phyloP scores from a whole-genome alignment of 179 eudicot species.

The Camellia oleifera region DNA sequence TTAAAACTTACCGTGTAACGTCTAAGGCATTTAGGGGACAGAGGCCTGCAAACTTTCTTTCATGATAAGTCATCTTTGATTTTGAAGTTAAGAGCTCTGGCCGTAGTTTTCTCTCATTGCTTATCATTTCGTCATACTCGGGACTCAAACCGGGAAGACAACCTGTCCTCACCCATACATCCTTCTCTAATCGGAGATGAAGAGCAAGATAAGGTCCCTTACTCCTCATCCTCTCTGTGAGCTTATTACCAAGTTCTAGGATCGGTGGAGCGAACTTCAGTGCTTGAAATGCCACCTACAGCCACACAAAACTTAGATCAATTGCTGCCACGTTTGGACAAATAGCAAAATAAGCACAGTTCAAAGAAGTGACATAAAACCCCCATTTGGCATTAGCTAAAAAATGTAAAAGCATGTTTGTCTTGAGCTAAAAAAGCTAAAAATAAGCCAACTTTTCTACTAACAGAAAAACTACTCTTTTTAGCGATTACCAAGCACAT shows the following conservation, averaged over 20 bases:
- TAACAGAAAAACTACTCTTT: too few relatives aligned
- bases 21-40: conserved; percentile 90
- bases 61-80: conserved; percentile 84
- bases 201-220: conserved; percentile 90
- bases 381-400: too few relatives aligned
- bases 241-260: conserved; percentile 63
- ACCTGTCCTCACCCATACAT: conserved; percentile 98
- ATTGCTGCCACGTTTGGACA: background rate
- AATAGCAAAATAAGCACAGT: background rate
- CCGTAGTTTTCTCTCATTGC: conserved; percentile 55
- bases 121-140: conserved; percentile 65
- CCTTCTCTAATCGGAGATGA: conserved; percentile 88
- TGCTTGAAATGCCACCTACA: conserved; percentile 90
- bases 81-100: conserved; percentile 88
- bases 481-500: too few relatives aligned
- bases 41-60: conserved; percentile 90
- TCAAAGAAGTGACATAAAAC: background rate
- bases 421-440: too few relatives aligned
- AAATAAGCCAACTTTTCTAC: too few relatives aligned
- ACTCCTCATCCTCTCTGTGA: conserved; percentile 81
- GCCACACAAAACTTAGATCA: conserved; percentile 1
- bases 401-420: too few relatives aligned
- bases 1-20: conserved; percentile 60
- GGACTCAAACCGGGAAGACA: conserved; percentile 80
- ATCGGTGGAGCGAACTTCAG: conserved; percentile 79